Base-by-base conservation (phyloP, 768 basidiomycete genomes). In the Lactarius tabidus region DNA sequence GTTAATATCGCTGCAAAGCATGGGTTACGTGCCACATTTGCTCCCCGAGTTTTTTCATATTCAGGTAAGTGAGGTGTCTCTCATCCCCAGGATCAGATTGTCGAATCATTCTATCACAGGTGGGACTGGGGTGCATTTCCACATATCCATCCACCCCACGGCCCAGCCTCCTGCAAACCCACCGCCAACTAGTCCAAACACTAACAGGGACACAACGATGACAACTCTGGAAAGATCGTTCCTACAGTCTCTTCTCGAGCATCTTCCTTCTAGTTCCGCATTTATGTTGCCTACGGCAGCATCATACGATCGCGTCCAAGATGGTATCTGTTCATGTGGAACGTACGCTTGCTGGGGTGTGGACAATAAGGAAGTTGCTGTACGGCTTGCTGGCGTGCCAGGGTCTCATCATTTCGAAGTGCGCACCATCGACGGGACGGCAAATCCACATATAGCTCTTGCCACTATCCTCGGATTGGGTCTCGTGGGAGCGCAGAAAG, bases 301-400 rank as follows among this genome's bases (percentile, higher is more conserved):
- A 0, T 91, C 90, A 4, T 91, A 88, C 74, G 75, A 78, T 29
- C 83, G 89, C 9, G 79, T 91, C 76, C 53, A 62, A 3, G 89
- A 91, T 68, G 87, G 87, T 4, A 79, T 83, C 17, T 89, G 87
- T 87, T 79, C 84, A 0, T 87, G 89, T 28, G 89, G 89, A 9
- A 90, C 89, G 1, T 89, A 84, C 71, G 80, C 84, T 56, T 78
- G 75, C 65, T 91, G 86, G 85, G 89, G 89, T 0, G 79, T 80
- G 15, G 86, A 90, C 55, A 88, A 89, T 74, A 83, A 86, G 60
- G 89, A 91, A 72, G 77, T 79, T 0, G 84, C 87, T 1, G 72
- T 91, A 1, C 86, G 89, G 4, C 75, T 90, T 26, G 75, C 77
- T 1, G 70, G 76, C 15, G 77, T 82, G 1, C 81, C 79, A 0